Conservation (phyloP, 2,329 filamentous ascomycete genomes). For the Ceratocystis papillata region DNA sequence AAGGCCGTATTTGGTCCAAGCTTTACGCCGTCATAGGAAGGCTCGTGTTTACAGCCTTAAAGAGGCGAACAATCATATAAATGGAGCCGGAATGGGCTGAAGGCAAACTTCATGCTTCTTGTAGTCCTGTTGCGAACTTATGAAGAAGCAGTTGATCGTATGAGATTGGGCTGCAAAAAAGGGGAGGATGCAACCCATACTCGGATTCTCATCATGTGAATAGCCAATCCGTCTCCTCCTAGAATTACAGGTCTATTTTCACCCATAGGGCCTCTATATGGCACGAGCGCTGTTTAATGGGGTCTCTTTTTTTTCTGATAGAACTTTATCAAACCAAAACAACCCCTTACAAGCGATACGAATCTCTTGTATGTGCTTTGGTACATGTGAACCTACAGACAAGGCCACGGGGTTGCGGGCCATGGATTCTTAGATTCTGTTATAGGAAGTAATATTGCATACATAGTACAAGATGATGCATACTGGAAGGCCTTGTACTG, state of each 20-base stretch:
- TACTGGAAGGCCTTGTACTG: not conserved
- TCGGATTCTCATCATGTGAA: not conserved
- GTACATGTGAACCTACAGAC: not conserved
- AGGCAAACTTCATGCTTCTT: not conserved
- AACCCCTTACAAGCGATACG: not conserved
- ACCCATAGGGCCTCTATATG: not conserved
- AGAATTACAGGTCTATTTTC: not conserved
- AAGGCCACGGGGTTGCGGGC: not conserved
- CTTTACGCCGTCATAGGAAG: not conserved
- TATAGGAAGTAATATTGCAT: constrained; percentile 1
- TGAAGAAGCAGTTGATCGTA: not conserved
- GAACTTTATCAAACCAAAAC: not conserved
- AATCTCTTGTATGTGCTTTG: not conserved
- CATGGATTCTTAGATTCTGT: not conserved
- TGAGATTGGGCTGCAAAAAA: not conserved
- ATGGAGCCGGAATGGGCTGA: not conserved
- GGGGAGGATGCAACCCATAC: not conserved
- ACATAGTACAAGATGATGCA: not conserved
- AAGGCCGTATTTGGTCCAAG: not conserved
- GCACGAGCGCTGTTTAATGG: constrained; percentile 3
- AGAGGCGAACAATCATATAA: not conserved
- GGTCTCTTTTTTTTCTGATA: not conserved
- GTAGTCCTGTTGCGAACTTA: not conserved
- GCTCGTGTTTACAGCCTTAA: not conserved
- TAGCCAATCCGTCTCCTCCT: not conserved